These are phyloP conservation scores for Colletotrichum sp. DNA, from an alignment of 2,329 filamentous ascomycete species.

Conservation along the genomic window DNA sequence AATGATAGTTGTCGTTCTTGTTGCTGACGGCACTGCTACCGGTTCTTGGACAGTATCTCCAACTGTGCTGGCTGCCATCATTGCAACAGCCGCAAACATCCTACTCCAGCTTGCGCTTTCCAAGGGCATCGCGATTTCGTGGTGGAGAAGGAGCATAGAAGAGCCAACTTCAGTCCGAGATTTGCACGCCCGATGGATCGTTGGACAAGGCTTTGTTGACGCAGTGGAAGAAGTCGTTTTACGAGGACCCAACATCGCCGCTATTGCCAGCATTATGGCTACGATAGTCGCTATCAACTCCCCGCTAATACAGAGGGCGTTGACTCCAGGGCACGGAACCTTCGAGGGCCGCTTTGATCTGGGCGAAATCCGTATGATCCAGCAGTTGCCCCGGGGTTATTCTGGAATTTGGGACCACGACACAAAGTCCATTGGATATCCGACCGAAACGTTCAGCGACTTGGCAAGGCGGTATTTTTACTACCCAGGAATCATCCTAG, in stretches of 20 bases:
- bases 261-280: not conserved
- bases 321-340: not conserved
- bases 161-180: not conserved
- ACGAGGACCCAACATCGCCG: not conserved
- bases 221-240: not conserved
- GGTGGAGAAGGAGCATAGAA: not conserved
- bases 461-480: not conserved
- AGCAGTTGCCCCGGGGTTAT: not conserved
- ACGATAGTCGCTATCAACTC: not conserved
- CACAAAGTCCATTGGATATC: not conserved
- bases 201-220: not conserved
- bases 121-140: not conserved
- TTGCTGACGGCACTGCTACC: not conserved
- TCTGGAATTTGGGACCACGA: not conserved
- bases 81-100: not conserved
- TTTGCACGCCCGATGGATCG: not conserved
- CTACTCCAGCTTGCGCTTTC: not conserved
- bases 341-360: not conserved
- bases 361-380: not conserved
- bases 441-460: not conserved
- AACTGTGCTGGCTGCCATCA: not conserved
- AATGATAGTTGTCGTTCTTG: not conserved
- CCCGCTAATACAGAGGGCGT: not conserved
- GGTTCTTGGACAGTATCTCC: not conserved
- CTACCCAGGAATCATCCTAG: not conserved